Evolutionary conservation across 23 red algal genomes (phyloP), one percentile per base, ranked within the genome.

Genomic region (Cyanidium caldarium): DNA sequence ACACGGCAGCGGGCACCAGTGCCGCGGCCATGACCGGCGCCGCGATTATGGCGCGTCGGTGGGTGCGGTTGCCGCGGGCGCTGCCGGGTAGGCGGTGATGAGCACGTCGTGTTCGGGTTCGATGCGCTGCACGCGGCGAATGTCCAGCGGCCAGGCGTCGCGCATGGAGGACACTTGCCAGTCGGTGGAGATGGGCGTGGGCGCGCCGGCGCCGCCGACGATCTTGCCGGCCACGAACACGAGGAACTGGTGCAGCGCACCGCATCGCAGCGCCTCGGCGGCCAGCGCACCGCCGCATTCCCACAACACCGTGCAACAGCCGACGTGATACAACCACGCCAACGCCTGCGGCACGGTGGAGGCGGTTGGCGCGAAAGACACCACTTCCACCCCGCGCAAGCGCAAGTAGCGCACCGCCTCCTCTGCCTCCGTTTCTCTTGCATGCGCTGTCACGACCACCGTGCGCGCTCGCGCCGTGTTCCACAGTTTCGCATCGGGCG

Each of bases 221-320:
- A 95, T 44, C 67, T 95, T 95, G 13, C 82, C 82, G 1, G 89
- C 82, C 45, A 95, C 67, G 41, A 95, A 95, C 35, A 82, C 82
- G 37, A 67, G 57, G 28, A 95, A 37, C 61, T 87, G 80, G 30
- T 95, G 89, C 65, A 95, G 76, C 23, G 43, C 69, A 31, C 72
- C 73, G 35, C 39, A 42, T 37, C 58, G 35, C 73, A 95, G 44
- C 25, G 89, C 89, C 37, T 68, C 44, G 12, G 77, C 65, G 17
- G 89, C 89, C 15, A 95, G 68, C 25, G 36, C 45, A 34, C 89
- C 82, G 2, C 89, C 89, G 45, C 89, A 95, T 71, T 95, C 89
- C 89, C 89, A 95, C 10, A 95, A 34, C 28, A 95, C 82, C 38
- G 51, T 77, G 33, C 81, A 38, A 38, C 74, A 78, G 41, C 46